Evolutionary conservation across 768 basidiomycete genomes (phyloP).

Genomic region (Lentinus brumalis): DNA sequence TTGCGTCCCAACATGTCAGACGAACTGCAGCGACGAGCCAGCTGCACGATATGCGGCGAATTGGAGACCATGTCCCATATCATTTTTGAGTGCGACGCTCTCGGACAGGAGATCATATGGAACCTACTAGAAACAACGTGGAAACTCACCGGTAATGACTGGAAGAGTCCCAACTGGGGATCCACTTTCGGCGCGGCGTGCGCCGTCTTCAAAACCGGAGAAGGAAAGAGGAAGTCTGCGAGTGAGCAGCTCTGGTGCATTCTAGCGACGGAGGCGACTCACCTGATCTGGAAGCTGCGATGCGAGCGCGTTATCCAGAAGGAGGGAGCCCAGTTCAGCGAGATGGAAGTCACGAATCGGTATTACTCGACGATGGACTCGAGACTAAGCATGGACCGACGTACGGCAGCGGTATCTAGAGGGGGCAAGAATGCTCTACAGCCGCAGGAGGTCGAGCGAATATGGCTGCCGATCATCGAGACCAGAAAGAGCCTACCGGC

Average conservation of each 20-base stretch:
- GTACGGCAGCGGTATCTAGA: too few species aligned
- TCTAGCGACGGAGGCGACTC: not conserved
- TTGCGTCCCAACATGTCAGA: not conserved
- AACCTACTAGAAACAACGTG: not conserved
- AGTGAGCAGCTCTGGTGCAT: not conserved
- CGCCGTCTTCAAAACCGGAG: not conserved
- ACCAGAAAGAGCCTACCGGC: too few species aligned
- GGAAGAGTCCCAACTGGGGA: not conserved
- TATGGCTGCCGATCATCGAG: too few species aligned
- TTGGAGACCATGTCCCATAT: not conserved
- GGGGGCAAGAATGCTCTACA: too few species aligned
- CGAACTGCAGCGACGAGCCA: not conserved
- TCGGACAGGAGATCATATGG: not conserved
- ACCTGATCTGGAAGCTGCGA: slow-evolving; percentile 2
- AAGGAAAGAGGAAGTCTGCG: not conserved
- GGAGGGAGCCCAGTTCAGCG: not conserved
- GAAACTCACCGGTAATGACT: not conserved
- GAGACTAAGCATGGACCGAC: too few species aligned
- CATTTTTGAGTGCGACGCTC: not conserved
- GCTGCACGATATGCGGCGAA: not conserved
- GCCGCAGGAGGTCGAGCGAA: too few species aligned
- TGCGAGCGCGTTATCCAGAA: not conserved
- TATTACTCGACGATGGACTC: too few species aligned
- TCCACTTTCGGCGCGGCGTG: not conserved
- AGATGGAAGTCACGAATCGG: not conserved